These are phyloP conservation scores for Setaria italica DNA, from an alignment of 202 grass and related monocot genomes.

Conservation along the genomic window DNA sequence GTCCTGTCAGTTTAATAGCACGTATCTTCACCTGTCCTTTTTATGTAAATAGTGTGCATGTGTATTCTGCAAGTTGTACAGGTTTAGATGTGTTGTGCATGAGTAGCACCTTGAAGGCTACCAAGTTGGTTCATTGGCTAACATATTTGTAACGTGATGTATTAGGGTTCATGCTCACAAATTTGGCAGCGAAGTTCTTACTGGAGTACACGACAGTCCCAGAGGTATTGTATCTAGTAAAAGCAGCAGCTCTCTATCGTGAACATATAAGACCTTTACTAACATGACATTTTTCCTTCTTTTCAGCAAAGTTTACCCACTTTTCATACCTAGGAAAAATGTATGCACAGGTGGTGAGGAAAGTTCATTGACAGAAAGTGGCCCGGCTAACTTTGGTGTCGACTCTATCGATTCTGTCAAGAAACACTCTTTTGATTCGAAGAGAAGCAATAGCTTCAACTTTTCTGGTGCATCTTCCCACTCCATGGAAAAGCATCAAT, in stretches of 20 bases:
- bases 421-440: slow-evolving; percentile 56
- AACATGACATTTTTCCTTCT: neutral
- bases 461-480: slow-evolving; percentile 82
- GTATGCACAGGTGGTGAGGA: slow-evolving; percentile 76
- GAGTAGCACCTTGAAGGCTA: slow-evolving; percentile 1
- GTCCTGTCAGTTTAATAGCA: slow-evolving; percentile 7
- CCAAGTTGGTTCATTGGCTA: slow-evolving; percentile 17
- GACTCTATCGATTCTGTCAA: slow-evolving; percentile 75
- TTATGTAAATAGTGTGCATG: slow-evolving; percentile 24
- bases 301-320: slow-evolving; percentile 89
- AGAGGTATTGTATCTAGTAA: slow-evolving; percentile 60
- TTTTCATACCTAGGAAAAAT: slow-evolving; percentile 87
- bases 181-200: slow-evolving; percentile 89
- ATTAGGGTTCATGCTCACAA: slow-evolving; percentile 89
- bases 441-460: slow-evolving; percentile 74
- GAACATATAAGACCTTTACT: slow-evolving; percentile 10
- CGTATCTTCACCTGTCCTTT: neutral
- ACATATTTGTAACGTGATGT: slow-evolving; percentile 21
- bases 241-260: slow-evolving; percentile 29
- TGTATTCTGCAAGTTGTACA: slow-evolving; percentile 23
- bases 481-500: slow-evolving; percentile 80
- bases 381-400: slow-evolving; percentile 82
- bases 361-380: slow-evolving; percentile 82
- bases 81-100: slow-evolving; percentile 24
- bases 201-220: slow-evolving; percentile 79